These are phyloP conservation scores for Phytophthora cryptogea DNA, from an alignment of 352 stramenopile genomes.

Conservation along the genomic window DNA sequence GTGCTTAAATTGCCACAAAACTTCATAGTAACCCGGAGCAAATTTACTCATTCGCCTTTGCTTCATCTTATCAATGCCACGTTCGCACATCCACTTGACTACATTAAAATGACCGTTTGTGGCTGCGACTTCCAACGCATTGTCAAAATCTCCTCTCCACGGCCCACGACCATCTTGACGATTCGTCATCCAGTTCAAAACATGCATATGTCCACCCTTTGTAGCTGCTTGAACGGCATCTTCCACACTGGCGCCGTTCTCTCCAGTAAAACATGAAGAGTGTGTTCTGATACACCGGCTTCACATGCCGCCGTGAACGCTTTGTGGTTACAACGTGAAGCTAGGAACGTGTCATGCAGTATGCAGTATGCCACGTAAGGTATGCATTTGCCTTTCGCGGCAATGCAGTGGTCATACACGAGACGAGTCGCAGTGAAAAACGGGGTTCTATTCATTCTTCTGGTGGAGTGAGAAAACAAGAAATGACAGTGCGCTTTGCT, in stretches of 20 bases:
- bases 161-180: constrained; percentile 2
- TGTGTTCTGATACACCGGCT: not conserved
- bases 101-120: constrained; percentile 10
- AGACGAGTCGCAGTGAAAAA: not conserved
- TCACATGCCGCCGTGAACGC: constrained; percentile 16
- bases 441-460: not conserved
- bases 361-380: constrained; percentile 3
- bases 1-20: not conserved
- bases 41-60: not conserved
- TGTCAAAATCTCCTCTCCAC: constrained; percentile 5
- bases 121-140: constrained; percentile 1
- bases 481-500: not conserved
- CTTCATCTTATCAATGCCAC: not conserved
- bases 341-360: constrained; percentile 6
- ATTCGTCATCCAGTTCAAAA: constrained; percentile 15
- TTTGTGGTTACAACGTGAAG: not conserved
- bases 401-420: constrained; percentile 4
- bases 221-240: not conserved
- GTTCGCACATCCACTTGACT: constrained; percentile 6
- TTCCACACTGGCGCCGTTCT: not conserved
- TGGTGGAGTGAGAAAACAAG: not conserved
- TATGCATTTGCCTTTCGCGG: not conserved
- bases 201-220: constrained; percentile 3
- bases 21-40: not conserved
- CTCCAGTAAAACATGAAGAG: constrained; percentile 4